phyloP scores from a whole-genome alignment of 73 alveolate species.

The Paramecium octaurelia region DNA sequence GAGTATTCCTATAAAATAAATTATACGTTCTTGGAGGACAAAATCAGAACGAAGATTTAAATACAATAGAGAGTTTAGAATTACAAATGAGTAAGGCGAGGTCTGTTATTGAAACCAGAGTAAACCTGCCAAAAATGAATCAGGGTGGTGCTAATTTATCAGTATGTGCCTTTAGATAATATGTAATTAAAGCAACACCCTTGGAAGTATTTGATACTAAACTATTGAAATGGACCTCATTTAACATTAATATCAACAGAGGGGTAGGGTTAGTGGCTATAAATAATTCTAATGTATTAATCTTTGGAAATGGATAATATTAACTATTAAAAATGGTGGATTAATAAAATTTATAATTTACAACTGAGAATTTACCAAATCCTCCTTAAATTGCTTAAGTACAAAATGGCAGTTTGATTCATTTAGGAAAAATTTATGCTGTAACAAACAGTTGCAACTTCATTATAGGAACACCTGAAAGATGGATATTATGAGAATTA shows the following conservation, averaged over 20 bases:
- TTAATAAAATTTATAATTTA: neutral
- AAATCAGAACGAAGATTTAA: neutral
- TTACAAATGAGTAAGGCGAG: neutral
- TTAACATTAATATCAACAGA: neutral
- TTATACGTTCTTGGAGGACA: constrained; percentile 20
- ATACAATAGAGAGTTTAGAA: neutral
- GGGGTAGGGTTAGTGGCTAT: neutral
- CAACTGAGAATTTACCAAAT: neutral
- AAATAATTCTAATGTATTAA: neutral
- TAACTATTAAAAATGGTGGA: neutral
- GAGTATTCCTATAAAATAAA: neutral
- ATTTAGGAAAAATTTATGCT: constrained; percentile 9
- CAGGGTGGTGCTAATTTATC: neutral
- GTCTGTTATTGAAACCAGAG: neutral
- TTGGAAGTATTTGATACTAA: constrained; percentile 28
- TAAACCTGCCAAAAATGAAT: neutral
- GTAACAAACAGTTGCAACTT: neutral
- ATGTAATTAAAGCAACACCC: constrained; percentile 18
- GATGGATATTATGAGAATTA: constrained; percentile 10
- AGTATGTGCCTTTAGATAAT: constrained; percentile 12
- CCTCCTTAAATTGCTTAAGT: neutral
- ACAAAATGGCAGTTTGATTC: constrained; percentile 10
- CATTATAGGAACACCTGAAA: neutral
- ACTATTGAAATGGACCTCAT: neutral
- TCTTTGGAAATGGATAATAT: constrained; percentile 35